Conservation (phyloP, 208 protist species). For the Acanthamoeba castellanii region DNA sequence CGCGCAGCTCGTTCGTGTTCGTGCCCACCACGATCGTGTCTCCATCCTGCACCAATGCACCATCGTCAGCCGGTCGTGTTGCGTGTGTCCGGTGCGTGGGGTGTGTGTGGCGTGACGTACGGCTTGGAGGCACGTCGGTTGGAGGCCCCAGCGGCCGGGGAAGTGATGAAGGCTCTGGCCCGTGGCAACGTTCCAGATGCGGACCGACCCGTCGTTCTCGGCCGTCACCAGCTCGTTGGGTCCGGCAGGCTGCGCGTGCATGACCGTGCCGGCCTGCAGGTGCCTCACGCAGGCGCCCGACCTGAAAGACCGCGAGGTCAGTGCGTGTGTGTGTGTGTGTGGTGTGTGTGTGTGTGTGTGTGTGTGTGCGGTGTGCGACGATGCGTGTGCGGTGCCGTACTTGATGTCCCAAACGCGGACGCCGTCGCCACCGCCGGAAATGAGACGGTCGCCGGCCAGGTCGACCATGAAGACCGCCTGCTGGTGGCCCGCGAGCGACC, state of each 20-base stretch:
- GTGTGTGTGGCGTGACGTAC: not conserved
- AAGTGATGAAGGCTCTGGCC: not conserved
- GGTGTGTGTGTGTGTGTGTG: not conserved
- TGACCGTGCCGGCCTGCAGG: not conserved
- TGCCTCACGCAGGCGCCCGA: constrained; percentile 13
- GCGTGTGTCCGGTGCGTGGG: not conserved
- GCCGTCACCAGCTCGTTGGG: constrained; percentile 38
- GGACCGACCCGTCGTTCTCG: constrained; percentile 12
- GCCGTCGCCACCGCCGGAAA: constrained; percentile 18
- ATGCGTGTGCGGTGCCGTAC: not conserved
- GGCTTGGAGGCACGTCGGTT: constrained; percentile 27
- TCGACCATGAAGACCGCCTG: constrained; percentile 13
- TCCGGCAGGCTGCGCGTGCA: not conserved
- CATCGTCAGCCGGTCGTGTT: not conserved
- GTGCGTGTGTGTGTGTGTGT: not conserved
- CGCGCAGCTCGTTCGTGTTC: constrained; percentile 18
- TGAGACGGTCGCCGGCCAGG: constrained; percentile 4
- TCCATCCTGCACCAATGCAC: not conserved
- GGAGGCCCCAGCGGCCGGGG: not conserved
- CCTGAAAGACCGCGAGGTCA: not conserved
- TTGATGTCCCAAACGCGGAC: constrained; percentile 67
- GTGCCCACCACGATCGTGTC: constrained; percentile 12
- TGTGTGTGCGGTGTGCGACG: not conserved
- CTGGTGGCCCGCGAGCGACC: constrained; percentile 22
- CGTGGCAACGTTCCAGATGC: constrained; percentile 35